These are phyloP conservation scores for Galeopsis tetrahit DNA, from an alignment of 257 asterid species.

Conservation along the genomic window DNA sequence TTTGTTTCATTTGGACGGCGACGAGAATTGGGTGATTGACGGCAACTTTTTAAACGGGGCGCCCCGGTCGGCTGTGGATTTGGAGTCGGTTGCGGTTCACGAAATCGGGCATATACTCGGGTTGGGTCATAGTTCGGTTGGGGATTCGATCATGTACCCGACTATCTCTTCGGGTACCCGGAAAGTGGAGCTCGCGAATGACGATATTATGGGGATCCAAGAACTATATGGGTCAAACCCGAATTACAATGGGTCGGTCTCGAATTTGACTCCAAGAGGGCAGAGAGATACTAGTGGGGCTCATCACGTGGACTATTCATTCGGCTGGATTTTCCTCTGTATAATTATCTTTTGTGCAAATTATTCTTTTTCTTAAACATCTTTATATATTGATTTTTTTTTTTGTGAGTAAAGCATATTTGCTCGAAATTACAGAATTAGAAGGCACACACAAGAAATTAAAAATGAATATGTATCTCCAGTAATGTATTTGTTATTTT, in stretches of 20 bases:
- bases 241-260: slow-evolving; percentile 51
- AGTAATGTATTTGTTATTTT: no score
- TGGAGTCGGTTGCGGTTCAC: slow-evolving; percentile 93
- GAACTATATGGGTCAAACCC: slow-evolving; percentile 83
- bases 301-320: slow-evolving; percentile 13
- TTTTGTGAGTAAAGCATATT: no score
- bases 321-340: slow-evolving; percentile 35
- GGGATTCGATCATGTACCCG: slow-evolving; percentile 84
- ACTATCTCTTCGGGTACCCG: slow-evolving; percentile 57
- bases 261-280: slow-evolving; percentile 42
- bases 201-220: slow-evolving; percentile 70
- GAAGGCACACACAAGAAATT: no score
- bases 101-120: slow-evolving; percentile 94
- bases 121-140: slow-evolving; percentile 83
- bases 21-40: slow-evolving; percentile 80
- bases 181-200: slow-evolving; percentile 66
- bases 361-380: background rate
- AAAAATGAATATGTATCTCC: no score
- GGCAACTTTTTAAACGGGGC: slow-evolving; percentile 49
- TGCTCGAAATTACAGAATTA: no score
- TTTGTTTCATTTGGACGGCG: slow-evolving; percentile 71
- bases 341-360: slow-evolving; percentile 9
- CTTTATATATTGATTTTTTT: background rate
- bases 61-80: slow-evolving; percentile 63
- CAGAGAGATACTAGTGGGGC: slow-evolving; percentile 52